Evolutionary conservation across 495 filamentous ascomycete species (phyloP), one percentile per base, ranked within the genome.

Genomic region (Parathielavia hyrcaniae): DNA sequence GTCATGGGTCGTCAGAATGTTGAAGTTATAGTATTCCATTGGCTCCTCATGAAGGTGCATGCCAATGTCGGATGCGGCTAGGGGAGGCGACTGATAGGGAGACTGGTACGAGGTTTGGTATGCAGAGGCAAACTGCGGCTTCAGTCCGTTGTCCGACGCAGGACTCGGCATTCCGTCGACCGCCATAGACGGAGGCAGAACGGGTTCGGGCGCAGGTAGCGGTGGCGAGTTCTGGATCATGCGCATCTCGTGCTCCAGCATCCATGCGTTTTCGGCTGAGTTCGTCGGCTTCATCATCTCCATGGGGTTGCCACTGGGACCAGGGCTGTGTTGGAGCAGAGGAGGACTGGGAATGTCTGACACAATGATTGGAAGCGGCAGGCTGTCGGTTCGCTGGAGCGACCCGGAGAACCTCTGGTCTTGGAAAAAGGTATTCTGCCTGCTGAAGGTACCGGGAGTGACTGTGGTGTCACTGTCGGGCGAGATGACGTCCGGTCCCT

Each of bases 241-340:
- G 51, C 70, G 64, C 40, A 73, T 65, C 44, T 72, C 72, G 50
- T 76, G 75, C 48, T 73, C 66, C n/a, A 66, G 23, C 53, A 57
- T 60, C 58, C 61, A 69, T 19, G 69, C 68, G 40, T 62, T 73
- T 60, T 77, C 75, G 48, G 57, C 60, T 34, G 64, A 58, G 60
- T 71, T 76, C 52, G 75, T 73, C 13, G 75, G 75, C 48, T 69
- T 70, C 69, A 76, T 76, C 62, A 76, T 67, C 46, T 72, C 69
- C 74, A 76, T 76, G 22, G 75, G 75, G 39, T 67, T 69, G 11
- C 53, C 67, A 51, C 65, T 71, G 14, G 69, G 67, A 4, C 57
- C 62, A 20, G 40, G 38, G 46, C 17, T 50, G 14, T 55, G 54
- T n/a, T 67, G 53, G 41, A 52, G 32, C 10, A 63, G 41, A 36